Base-by-base conservation (phyloP, 169 alveolate genomes). In the Cytauxzoon felis region DNA sequence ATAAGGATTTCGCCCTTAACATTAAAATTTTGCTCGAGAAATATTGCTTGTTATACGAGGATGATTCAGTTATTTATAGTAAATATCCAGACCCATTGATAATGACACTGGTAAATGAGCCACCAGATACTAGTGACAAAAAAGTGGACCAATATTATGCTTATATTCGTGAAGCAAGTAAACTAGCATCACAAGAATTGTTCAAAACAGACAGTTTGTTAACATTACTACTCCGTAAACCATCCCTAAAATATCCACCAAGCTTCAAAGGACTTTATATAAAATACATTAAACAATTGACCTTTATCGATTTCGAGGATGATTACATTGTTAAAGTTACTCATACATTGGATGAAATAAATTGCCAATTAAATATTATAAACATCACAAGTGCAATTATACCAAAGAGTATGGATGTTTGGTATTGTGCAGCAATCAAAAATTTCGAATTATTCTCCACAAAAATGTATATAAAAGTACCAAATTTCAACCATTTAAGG, bases 381-480 rank as follows among this genome's bases (percentile, higher is more conserved):
- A 59, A 59, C 40, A 19, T 9, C 29, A 57, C 69, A 21, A 59
- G 69, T 24, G 63, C 47, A 45, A 24, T 59, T 11, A 3, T 59
- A 1, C 69, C 69, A n/a, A 59, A 24, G 34, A 59, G 69, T 48
- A 16, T 16, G 11, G 69, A 59, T 26, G 56, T 59, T 32, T 30
- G 30, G 27, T 59, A 43, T 30, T 33, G 30, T 30, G 61, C 65
- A 42, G 38, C 38, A 2, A 40, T 59, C 32, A 45, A 38, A 26
- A 59, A 59, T 13, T 59, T 59, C 16, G 69, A 59, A 33, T 33
- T 59, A 21, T 26, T 38, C 8, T 26, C 47, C 9, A 43, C 64
- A 9, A 9, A 38, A 24, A 1, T 21, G 49, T 48, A 54, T 13
- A 2, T 6, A 5, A 54, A 54, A 16, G 45, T 13, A 38, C 45